Percentiles rank a stretch among this genome's conserved stretches.
phyloP scores from a whole-genome alignment of 108 stramenopile species.

The Parietichytrium sp. region DNA sequence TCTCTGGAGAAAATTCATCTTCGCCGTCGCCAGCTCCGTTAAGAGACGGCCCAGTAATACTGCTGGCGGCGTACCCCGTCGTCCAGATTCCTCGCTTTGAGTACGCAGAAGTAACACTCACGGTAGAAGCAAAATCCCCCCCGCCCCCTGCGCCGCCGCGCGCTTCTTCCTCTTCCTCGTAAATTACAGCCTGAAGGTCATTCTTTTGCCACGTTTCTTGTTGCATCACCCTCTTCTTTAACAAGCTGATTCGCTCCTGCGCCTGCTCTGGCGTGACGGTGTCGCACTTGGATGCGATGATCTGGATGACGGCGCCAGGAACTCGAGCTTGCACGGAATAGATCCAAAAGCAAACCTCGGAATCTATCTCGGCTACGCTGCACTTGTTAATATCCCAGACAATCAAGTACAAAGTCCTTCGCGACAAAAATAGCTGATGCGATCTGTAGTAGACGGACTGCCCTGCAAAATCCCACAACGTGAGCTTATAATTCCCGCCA shows the following conservation, averaged over 20 bases:
- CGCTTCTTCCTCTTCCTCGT: slow-evolving; percentile 2
- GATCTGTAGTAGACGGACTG: slow-evolving; percentile 8
- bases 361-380: background rate
- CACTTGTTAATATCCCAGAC: slow-evolving; percentile 13
- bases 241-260: background rate
- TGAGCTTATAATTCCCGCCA: background rate
- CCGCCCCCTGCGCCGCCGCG: background rate
- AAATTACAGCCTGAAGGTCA: background rate
- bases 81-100: background rate
- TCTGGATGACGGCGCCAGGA: slow-evolving; percentile 5
- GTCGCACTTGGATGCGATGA: slow-evolving; percentile 19
- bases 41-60: too few relatives aligned
- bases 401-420: slow-evolving; percentile 1
- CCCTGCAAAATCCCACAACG: slow-evolving; percentile 35
- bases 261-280: background rate
- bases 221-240: background rate
- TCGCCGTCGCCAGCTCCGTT: background rate
- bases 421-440: slow-evolving; percentile 15
- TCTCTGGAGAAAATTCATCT: background rate
- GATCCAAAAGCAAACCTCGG: slow-evolving; percentile 27
- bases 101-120: slow-evolving; percentile 3
- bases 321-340: slow-evolving; percentile 23
- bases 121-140: background rate
- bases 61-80: too few relatives aligned
- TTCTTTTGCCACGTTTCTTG: slow-evolving; percentile 30